Percentiles rank a stretch among this genome's conserved stretches.
Conservation (phyloP, 805 yeast genomes). For the Kodamaea kaohsiungensis region DNA sequence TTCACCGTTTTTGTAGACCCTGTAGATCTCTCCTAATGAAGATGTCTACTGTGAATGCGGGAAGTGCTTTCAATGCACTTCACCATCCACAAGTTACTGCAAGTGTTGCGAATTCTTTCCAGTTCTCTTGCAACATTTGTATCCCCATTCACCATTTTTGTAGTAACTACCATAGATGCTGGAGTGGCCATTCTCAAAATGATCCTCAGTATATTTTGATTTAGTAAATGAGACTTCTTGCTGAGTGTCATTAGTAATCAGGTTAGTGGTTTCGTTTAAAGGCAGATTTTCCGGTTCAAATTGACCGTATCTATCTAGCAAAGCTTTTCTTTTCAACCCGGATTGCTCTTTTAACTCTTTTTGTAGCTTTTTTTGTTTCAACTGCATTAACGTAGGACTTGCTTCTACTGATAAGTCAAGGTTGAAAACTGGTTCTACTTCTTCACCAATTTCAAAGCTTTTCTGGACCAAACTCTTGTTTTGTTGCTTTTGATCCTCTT, state of each 20-base stretch:
- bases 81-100: too few relatives aligned
- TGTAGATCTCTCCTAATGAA: too few relatives aligned
- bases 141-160: conserved; percentile 46
- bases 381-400: conserved; percentile 37
- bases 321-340: conserved; percentile 13
- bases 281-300: neutral
- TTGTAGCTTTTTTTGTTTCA: conserved; percentile 22
- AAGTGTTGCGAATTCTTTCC: conserved; percentile 27
- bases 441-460: conserved; percentile 9
- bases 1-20: conserved; percentile 35
- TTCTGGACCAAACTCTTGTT: conserved; percentile 12
- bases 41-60: too few relatives aligned
- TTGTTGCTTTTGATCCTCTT: conserved; percentile 15
- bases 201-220: conserved; percentile 38
- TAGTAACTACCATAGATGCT: conserved; percentile 48
- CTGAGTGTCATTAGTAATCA: neutral
- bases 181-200: conserved; percentile 38
- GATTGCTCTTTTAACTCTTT: conserved; percentile 7
- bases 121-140: conserved; percentile 39
- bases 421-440: conserved; percentile 20
- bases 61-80: too few relatives aligned
- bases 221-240: neutral
- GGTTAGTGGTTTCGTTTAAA: neutral
- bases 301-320: conserved; percentile 20
- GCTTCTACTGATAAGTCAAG: conserved; percentile 35